Evolutionary conservation across 2,329 filamentous ascomycete genomes (phyloP), one percentile per base, ranked within the genome.

Genomic region (Macrophomina tecta): DNA sequence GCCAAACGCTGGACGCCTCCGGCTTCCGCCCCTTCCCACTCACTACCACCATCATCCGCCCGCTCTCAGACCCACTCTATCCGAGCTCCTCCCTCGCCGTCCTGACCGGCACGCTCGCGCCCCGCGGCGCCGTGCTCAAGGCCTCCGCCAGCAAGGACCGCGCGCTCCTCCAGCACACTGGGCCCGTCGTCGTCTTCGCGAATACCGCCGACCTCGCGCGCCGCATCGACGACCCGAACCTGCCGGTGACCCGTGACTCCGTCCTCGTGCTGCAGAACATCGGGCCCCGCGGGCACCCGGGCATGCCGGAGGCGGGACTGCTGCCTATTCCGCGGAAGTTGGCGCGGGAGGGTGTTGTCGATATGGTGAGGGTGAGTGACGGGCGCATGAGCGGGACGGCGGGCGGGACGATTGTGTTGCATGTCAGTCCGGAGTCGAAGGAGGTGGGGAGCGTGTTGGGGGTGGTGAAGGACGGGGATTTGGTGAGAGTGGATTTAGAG

Each of bases 261-360:
- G 93, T 97, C 9, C 82, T 97, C 46, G 88, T 97, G 45, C 92
- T 97, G 64, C 89, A 94, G 18, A 97, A 96, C 76, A 93, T 97
- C 77, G 94, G 93, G 0, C 94, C 94, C 7, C 91, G 91, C 75
- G 94, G 93, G 68, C 93, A 94, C 0, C 93, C 93, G 0, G 94
- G 94, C 51, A 97, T 97, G 93, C 94, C 93, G 1, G 94, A 97
- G 80, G 94, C 94, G 0, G 91, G 91, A 4, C 82, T 97, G 64
- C 91, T 84, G 65, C 95, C 96, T 72, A 87, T 97, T 6, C 93
- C 93, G 0, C 86, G 97, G 14, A 86, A 85, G 67, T 74, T 86
- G 2, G 81, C 76, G 6, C 12, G 58, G 6, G 73, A 72, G 65
- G 84, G 84, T 0, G 82, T 86, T 1, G 78, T 76, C 32, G 84